Percentiles rank a stretch among this genome's conserved stretches.
phyloP scores from a whole-genome alignment of 257 asterid species.

The Lycium barbarum region DNA sequence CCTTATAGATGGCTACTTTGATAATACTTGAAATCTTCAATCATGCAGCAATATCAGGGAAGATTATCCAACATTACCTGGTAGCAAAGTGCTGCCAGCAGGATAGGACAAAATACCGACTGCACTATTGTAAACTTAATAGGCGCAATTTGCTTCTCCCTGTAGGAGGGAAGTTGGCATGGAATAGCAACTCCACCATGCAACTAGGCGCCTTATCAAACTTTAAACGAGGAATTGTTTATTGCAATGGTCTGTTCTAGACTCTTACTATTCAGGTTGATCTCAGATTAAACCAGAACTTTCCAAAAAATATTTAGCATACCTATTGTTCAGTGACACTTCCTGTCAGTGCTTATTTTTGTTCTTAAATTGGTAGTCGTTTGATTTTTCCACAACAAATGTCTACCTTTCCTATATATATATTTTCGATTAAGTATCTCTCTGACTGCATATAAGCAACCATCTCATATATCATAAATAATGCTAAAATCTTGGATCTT shows the following conservation, averaged over 20 bases:
- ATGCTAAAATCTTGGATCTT: slow-evolving; percentile 41
- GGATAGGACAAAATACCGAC: slow-evolving; percentile 74
- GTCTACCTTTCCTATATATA: background rate
- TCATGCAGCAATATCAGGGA: slow-evolving; percentile 97
- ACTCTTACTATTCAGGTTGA: slow-evolving; percentile 82
- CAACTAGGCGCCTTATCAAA: slow-evolving; percentile 67
- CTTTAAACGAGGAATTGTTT: slow-evolving; percentile 69
- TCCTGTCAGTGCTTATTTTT: slow-evolving; percentile 25
- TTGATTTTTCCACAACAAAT: background rate
- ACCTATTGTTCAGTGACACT: slow-evolving; percentile 41
- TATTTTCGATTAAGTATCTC: background rate
- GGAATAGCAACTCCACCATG: slow-evolving; percentile 79
- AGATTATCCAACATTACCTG: slow-evolving; percentile 87
- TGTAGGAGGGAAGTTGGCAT: slow-evolving; percentile 73
- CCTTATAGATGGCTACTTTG: slow-evolving; percentile 44
- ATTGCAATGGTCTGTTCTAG: slow-evolving; percentile 99
- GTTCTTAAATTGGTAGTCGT: slow-evolving; percentile 6
- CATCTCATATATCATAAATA: slow-evolving; percentile 9
- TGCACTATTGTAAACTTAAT: slow-evolving; percentile 65
- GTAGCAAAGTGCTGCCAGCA: slow-evolving; percentile 98
- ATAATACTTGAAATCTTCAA: slow-evolving; percentile 63
- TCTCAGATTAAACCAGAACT: slow-evolving; percentile 59
- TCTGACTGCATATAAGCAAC: slow-evolving; percentile 19
- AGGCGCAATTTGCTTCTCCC: slow-evolving; percentile 67
- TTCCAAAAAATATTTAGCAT: slow-evolving; percentile 42